These are phyloP conservation scores for Ceratobasidium sp. DNA, from an alignment of 1,284 basidiomycete genomes.

Conservation along the genomic window DNA sequence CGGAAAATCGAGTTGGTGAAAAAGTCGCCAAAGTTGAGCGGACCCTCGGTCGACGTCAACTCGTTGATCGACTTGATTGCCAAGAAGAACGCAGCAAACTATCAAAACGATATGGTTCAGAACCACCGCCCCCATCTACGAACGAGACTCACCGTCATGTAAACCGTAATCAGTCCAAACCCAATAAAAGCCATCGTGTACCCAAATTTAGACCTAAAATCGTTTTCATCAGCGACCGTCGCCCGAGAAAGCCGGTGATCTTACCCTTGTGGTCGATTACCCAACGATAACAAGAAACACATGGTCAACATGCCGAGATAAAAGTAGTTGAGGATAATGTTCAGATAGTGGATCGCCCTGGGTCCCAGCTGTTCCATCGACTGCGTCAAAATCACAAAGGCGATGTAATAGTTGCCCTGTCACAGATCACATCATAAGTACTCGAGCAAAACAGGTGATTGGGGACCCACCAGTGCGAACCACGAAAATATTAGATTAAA, in stretches of 20 bases:
- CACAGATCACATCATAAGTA: conserved; percentile 32
- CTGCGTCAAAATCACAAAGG: conserved; percentile 81
- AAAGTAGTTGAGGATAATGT: conserved; percentile 84
- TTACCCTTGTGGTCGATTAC: conserved; percentile 90
- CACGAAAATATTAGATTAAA: conserved; percentile 93
- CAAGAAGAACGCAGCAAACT: conserved; percentile 83
- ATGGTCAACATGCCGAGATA: conserved; percentile 89
- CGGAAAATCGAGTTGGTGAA: conserved; percentile 84
- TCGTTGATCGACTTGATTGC: conserved; percentile 82
- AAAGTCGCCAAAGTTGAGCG: conserved; percentile 67
- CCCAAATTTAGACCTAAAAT: conserved; percentile 70
- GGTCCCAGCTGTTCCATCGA: conserved; percentile 72
- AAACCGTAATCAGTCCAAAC: conserved; percentile 88
- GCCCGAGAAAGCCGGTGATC: conserved; percentile 40
- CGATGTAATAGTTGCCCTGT: conserved; percentile 90
- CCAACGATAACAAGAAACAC: conserved; percentile 92
- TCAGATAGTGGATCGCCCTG: conserved; percentile 75
- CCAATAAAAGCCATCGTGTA: conserved; percentile 87
- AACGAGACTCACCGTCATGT: conserved; percentile 82
- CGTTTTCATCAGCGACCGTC: neutral
- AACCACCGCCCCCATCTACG: neutral
- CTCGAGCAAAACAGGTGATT: conserved; percentile 35
- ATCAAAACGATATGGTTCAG: conserved; percentile 5
- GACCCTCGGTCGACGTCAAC: conserved; percentile 60
- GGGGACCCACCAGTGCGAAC: conserved; percentile 79